Evolutionary conservation across 1,139 yeast species (phyloP), one percentile per base, ranked within the genome.

Genomic region (Debaryomyces psychrophilus): DNA sequence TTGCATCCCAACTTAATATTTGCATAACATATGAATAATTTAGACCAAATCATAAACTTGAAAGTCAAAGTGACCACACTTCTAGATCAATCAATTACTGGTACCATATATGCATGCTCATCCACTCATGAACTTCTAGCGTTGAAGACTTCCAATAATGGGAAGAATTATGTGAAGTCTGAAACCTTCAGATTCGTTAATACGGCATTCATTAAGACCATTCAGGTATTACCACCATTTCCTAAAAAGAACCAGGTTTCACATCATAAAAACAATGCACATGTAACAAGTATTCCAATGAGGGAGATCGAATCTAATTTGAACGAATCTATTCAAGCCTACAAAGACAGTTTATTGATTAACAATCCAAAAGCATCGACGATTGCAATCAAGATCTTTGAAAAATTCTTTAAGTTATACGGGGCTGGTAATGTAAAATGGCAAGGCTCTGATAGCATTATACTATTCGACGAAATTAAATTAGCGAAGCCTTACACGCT

Each of bases 41-140:
- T 69, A 43, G 74, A 69, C 35, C 72, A 69, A 49, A 62, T 69
- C 25, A 63, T 62, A 46, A 59, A 57, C 41, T 60, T 63, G 48
- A 83, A 84, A 58, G 87, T 87, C 49, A 79, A 73, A 58, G 73
- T 86, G 43, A 77, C 80, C 6, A 86, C 87, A 40, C 68, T 78
- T 8, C 68, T 83, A 42, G 90, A 85, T 58, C 76, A 77, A 39
- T 69, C 72, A 8, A 72, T 82, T 45, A 71, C 71, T 9, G 95
- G 95, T 1, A 69, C 76, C 34, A 76, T 87, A 29, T 85, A 82
- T 61, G 77, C 90, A 7, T 83, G 78, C 61, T 81, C 71, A 4
- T 50, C 65, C 8, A 57, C 59, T 8, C 61, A 65, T 46, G 64
- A 60, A 41, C 56, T 67, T 9, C 46, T 64, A 42, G 56, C 57